phyloP scores from a whole-genome alignment of 768 basidiomycete genomes.

The Tulasnella sp. region DNA sequence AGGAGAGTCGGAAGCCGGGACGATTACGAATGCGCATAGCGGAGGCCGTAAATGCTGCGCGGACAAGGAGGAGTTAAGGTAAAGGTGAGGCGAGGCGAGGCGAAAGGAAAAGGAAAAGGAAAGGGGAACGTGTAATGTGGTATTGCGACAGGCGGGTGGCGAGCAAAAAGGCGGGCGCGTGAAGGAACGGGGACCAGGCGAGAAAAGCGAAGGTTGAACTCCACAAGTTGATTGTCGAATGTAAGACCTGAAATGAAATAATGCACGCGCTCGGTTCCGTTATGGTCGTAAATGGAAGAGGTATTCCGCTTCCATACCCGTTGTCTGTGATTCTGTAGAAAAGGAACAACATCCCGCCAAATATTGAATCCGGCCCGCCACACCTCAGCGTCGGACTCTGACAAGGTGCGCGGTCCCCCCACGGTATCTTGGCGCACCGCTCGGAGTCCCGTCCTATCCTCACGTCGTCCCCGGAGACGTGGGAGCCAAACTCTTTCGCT shows the following conservation, averaged over 20 bases:
- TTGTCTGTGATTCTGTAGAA: not conserved
- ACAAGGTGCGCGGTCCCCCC: not conserved
- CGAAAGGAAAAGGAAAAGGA: not conserved
- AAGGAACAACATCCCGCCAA: not conserved
- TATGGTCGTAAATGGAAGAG: not conserved
- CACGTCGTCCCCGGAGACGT: not conserved
- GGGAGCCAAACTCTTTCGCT: conserved; percentile 66
- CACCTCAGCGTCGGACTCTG: not conserved
- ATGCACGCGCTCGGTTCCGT: not conserved
- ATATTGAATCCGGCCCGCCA: not conserved
- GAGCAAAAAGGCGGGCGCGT: not conserved
- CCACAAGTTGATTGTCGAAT: not conserved
- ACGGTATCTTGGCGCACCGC: not conserved
- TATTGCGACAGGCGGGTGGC: not conserved
- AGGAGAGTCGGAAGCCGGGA: not conserved
- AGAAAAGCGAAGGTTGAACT: not conserved
- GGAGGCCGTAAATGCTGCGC: not conserved
- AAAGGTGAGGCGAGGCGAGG: not conserved
- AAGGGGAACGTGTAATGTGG: not conserved
- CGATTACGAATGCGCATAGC: not conserved
- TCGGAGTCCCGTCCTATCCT: not conserved
- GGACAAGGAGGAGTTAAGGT: not conserved
- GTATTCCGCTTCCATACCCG: not conserved
- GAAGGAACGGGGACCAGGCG: not conserved
- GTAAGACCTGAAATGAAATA: not conserved